Evolutionary conservation across 225 moss, liverwort and hornwort species (phyloP).

Genomic region (Polytrichum commune): DNA sequence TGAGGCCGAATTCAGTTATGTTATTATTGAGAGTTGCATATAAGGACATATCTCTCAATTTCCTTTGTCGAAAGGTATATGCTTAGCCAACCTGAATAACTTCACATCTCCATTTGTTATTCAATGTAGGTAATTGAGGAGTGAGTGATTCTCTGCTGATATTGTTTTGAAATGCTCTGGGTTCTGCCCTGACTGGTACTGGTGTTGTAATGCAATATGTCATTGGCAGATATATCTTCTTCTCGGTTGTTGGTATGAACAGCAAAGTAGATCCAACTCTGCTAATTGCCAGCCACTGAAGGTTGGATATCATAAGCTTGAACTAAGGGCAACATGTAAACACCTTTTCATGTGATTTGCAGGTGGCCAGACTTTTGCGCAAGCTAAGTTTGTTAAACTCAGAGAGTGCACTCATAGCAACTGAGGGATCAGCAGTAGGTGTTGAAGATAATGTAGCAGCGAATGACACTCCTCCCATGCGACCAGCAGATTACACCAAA

Average conservation of each 20-base stretch:
- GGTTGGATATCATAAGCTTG: too few species aligned
- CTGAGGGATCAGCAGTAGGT: constrained; percentile 38
- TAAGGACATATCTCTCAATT: constrained; percentile 64
- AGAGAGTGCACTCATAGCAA: constrained; percentile 39
- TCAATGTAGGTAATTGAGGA: too few species aligned
- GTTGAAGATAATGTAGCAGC: constrained; percentile 41
- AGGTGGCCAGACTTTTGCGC: constrained; percentile 80
- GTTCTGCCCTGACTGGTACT: too few species aligned
- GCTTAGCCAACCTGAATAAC: neutral
- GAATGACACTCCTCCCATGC: constrained; percentile 41
- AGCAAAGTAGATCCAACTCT: too few species aligned
- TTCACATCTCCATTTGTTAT: too few species aligned
- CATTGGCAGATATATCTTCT: too few species aligned
- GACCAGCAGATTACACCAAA: constrained; percentile 73
- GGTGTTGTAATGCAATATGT: too few species aligned
- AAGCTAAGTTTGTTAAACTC: constrained; percentile 52
- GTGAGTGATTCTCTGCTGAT: too few species aligned
- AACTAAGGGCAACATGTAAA: too few species aligned
- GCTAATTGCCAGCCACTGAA: too few species aligned
- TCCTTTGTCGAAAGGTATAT: constrained; percentile 83
- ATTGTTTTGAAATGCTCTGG: too few species aligned
- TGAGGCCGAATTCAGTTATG: constrained; percentile 58
- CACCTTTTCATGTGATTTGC: constrained; percentile 22
- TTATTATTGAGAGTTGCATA: constrained; percentile 68
- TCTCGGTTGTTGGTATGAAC: too few species aligned